A percentile compares a stretch with the other conserved stretches of the same genome.
Conservation (phyloP, 2,329 filamentous ascomycete species). For the Sarocladium kiliense region DNA sequence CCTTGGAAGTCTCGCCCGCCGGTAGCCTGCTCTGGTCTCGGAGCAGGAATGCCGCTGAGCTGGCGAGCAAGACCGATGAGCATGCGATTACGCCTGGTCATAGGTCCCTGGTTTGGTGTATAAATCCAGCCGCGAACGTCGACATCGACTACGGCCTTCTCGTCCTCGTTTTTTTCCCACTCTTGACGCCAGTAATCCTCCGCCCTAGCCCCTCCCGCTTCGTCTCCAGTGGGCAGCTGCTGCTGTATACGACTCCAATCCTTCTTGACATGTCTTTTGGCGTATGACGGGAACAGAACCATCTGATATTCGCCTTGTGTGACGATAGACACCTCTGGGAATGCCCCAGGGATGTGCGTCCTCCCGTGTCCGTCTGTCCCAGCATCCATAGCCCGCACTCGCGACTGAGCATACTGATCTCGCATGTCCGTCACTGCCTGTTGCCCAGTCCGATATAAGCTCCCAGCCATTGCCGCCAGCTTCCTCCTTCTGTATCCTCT, state of each 20-base stretch:
- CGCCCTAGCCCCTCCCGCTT: slow-evolving; percentile 45
- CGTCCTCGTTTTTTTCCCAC: slow-evolving; percentile 75
- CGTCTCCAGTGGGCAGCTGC: slow-evolving; percentile 23
- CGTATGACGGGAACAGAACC: slow-evolving; percentile 93
- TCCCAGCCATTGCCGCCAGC: slow-evolving; percentile 61
- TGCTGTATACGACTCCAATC: slow-evolving; percentile 27
- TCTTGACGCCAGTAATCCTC: slow-evolving; percentile 72
- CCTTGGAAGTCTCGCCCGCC: slow-evolving; percentile 15
- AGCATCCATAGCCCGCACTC: slow-evolving; percentile 27
- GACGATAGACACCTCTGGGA: slow-evolving; percentile 79
- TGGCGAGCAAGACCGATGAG: slow-evolving; percentile 82
- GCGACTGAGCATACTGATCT: slow-evolving; percentile 53
- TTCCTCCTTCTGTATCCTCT: slow-evolving; percentile 71
- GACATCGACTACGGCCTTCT: slow-evolving; percentile 84
- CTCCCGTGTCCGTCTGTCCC: slow-evolving; percentile 23
- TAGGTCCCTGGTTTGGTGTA: slow-evolving; percentile 73
- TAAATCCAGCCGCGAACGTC: slow-evolving; percentile 97
- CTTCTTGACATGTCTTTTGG: slow-evolving; percentile 61
- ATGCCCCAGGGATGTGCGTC: slow-evolving; percentile 63
- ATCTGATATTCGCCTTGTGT: slow-evolving; percentile 82
- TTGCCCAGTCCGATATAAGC: slow-evolving; percentile 50
- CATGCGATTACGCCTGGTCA: slow-evolving; percentile 82
- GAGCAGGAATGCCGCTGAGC: slow-evolving; percentile 78
- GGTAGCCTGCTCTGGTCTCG: slow-evolving; percentile 36
- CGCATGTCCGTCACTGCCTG: slow-evolving; percentile 53